A percentile compares a stretch with the other conserved stretches of the same genome.
Evolutionary conservation across 345 rosid species (phyloP).

Genomic region (Limnanthes douglasii): DNA sequence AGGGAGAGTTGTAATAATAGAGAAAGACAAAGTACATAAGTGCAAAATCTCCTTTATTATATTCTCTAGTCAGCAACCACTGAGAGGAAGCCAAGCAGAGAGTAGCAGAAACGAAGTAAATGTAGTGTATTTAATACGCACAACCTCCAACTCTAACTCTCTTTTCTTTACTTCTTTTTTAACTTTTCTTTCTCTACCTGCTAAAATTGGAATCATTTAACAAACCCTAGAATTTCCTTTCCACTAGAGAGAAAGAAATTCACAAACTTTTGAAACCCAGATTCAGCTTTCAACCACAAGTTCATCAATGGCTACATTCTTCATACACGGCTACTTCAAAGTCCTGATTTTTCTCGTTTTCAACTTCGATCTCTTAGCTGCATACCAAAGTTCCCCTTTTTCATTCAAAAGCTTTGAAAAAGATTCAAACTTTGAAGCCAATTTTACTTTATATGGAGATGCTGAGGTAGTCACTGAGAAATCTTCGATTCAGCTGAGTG

Average conservation of each 20-base stretch:
- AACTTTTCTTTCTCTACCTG: constrained; percentile 4
- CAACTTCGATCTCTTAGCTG: constrained; percentile 19
- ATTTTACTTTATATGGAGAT: constrained; percentile 36
- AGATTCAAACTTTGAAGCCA: constrained; percentile 36
- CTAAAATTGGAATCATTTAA: constrained; percentile 20
- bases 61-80: constrained; percentile 35
- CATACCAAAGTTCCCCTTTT: constrained; percentile 29
- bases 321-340: constrained; percentile 14
- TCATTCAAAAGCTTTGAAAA: constrained; percentile 27
- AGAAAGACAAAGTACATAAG: constrained; percentile 5
- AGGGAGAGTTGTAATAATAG: too few species aligned
- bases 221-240: constrained; percentile 18
- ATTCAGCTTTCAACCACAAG: constrained; percentile 16
- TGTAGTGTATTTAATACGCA: constrained; percentile 38
- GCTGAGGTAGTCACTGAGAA: constrained; percentile 33
- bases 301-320: constrained; percentile 35
- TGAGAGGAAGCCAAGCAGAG: constrained; percentile 17
- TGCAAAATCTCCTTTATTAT: constrained; percentile 20
- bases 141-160: constrained; percentile 23
- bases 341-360: constrained; percentile 15
- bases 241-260: constrained; percentile 1
- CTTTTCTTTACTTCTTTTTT: constrained; percentile 16
- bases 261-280: constrained; percentile 1
- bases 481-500: constrained; percentile 45
- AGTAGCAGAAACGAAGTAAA: constrained; percentile 24